These are phyloP conservation scores for Pythium biforme DNA, from an alignment of 352 stramenopile genomes.

Conservation along the genomic window DNA sequence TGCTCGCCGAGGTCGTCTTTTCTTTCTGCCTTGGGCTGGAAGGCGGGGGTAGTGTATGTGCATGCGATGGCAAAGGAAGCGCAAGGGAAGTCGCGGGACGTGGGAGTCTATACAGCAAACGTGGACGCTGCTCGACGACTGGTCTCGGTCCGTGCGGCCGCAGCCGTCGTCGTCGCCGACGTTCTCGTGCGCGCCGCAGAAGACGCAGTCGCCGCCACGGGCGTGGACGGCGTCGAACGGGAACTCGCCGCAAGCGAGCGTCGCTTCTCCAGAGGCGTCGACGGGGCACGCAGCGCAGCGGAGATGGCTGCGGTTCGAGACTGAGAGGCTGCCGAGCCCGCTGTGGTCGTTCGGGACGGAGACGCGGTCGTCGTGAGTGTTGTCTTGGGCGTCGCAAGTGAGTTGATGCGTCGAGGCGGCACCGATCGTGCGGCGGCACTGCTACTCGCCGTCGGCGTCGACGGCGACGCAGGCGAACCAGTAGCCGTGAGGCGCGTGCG, in stretches of 20 bases:
- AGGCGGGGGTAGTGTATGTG: no score
- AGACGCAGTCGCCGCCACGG: not conserved
- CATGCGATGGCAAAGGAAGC: no score
- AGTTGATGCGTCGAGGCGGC: constrained; percentile 15
- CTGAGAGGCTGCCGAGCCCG: not conserved
- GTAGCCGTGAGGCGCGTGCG: constrained; percentile 9
- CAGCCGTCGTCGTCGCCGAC: not conserved
- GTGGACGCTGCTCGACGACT: constrained; percentile 9
- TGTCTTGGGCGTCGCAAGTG: constrained; percentile 14
- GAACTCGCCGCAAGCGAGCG: constrained; percentile 17
- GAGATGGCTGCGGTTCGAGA: not conserved
- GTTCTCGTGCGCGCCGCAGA: constrained; percentile 6
- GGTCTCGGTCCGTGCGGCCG: constrained; percentile 1
- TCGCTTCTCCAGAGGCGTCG: constrained; percentile 18
- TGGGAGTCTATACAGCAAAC: constrained; percentile 13
- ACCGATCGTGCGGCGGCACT: constrained; percentile 11
- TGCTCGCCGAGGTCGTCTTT: no score
- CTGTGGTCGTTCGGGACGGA: constrained; percentile 1
- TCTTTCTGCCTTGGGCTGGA: no score
- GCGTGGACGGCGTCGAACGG: constrained; percentile 22
- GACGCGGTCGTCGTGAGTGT: not conserved
- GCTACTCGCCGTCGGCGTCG: constrained; percentile 6
- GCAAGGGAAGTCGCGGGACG: no score
- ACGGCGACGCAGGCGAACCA: constrained; percentile 10
- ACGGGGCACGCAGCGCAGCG: constrained; percentile 4